Conservation (phyloP, 495 filamentous ascomycete species). For the Penicillium diatomitis region DNA sequence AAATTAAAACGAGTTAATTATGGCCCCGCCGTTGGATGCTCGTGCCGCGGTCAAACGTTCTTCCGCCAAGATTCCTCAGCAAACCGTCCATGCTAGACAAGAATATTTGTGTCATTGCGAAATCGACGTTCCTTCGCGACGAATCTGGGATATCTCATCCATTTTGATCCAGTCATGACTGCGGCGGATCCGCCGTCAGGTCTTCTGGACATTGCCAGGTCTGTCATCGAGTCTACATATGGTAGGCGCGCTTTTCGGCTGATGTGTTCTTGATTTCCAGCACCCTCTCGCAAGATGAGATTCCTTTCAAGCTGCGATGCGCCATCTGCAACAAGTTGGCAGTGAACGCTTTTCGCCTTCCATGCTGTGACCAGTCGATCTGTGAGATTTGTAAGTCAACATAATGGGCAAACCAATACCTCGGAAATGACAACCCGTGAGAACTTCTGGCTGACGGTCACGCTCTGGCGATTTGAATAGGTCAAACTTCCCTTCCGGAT, state of each 20-base stretch:
- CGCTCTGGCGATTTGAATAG: slow-evolving; percentile 30
- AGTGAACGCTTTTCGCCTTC: slow-evolving; percentile 81
- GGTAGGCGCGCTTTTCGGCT: neutral
- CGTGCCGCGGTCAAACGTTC: slow-evolving; percentile 13
- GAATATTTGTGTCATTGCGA: neutral
- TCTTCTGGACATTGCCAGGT: slow-evolving; percentile 41
- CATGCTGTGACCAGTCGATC: slow-evolving; percentile 92
- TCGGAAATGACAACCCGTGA: neutral
- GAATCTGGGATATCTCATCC: neutral
- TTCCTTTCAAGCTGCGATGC: slow-evolving; percentile 91
- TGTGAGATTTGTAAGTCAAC: slow-evolving; percentile 72
- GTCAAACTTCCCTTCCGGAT: slow-evolving; percentile 65
- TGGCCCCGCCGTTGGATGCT: neutral
- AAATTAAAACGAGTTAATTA: no score
- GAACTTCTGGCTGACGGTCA: slow-evolving; percentile 12
- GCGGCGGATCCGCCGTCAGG: slow-evolving; percentile 33
- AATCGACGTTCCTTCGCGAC: neutral
- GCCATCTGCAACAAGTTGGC: slow-evolving; percentile 85
- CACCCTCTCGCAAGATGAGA: slow-evolving; percentile 71
- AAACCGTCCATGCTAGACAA: neutral
- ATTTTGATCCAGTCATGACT: slow-evolving; percentile 22
- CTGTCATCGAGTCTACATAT: neutral
- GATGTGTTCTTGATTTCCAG: slow-evolving; percentile 28
- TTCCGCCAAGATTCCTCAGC: slow-evolving; percentile 13
- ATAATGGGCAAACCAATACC: no score